Conservation (phyloP, 1,139 yeast species). For the Taphrina pruni region DNA sequence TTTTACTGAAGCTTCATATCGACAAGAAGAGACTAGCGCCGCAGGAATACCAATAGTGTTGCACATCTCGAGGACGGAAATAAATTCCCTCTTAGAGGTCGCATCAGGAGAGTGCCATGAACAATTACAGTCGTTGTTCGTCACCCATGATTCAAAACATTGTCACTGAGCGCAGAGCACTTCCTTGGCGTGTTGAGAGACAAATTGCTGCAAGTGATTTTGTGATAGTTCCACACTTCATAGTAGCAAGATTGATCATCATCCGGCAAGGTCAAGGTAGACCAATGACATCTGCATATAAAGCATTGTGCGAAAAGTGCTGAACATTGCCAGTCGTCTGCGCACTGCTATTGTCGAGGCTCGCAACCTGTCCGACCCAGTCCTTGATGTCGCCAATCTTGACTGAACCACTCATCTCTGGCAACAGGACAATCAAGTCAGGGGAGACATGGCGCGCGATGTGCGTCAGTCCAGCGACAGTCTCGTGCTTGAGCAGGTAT, state of each 20-base stretch:
- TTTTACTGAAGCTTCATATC: no score
- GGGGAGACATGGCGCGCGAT: conserved; percentile 35
- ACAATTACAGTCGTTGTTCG: no score
- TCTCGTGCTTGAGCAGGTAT: conserved; percentile 29
- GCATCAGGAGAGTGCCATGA: no score
- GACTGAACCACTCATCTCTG: background rate
- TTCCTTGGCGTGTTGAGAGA: no score
- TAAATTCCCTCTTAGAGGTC: no score
- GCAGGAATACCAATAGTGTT: no score
- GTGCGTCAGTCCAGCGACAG: conserved; percentile 25
- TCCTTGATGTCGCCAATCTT: conserved; percentile 22
- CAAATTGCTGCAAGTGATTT: no score
- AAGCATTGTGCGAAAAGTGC: conserved; percentile 1
- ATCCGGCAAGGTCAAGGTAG: background rate
- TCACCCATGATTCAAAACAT: background rate
- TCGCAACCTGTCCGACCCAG: conserved; percentile 27
- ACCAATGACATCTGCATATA: conserved; percentile 1
- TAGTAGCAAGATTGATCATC: background rate
- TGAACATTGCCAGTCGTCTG: background rate
- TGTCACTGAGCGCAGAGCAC: background rate
- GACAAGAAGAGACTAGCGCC: no score
- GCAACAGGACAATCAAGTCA: conserved; percentile 22
- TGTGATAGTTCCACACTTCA: background rate
- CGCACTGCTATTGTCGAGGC: background rate
- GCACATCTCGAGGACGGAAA: no score